A percentile compares a stretch with the other conserved stretches of the same genome.
These are phyloP conservation scores for Dunaliella salina DNA, from an alignment of 163 green algal species.

Conservation along the genomic window DNA sequence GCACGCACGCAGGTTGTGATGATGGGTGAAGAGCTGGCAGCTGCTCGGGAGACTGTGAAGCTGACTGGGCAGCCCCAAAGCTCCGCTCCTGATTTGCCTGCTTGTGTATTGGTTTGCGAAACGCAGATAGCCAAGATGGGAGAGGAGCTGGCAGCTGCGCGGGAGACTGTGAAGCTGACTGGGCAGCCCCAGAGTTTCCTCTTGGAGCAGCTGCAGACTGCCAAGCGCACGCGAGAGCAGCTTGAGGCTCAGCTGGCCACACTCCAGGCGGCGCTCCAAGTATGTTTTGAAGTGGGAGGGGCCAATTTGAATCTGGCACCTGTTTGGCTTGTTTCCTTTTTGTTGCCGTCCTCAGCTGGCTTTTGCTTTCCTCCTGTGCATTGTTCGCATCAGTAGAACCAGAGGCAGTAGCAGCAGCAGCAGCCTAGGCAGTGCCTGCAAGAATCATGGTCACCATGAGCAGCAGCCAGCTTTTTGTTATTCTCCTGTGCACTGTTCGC, in stretches of 20 bases:
- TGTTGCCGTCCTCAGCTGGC: too few relatives aligned
- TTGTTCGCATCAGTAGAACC: too few relatives aligned
- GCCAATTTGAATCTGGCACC: too few relatives aligned
- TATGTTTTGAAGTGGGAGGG: background rate
- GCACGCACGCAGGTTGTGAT: too few relatives aligned
- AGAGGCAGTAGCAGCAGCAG: too few relatives aligned
- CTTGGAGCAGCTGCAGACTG: constrained; percentile 7
- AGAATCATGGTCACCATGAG: too few relatives aligned
- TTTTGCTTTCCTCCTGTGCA: too few relatives aligned
- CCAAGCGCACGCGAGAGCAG: background rate
- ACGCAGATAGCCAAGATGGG: background rate
- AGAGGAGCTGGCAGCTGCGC: background rate
- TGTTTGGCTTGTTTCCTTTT: too few relatives aligned
- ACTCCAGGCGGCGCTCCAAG: background rate
- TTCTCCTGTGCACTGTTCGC: too few relatives aligned
- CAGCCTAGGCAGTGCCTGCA: too few relatives aligned
- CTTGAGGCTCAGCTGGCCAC: background rate
- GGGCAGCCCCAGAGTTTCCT: background rate
- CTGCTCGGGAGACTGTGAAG: background rate
- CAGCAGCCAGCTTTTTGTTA: too few relatives aligned
- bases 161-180: constrained; percentile 1
- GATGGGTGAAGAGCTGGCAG: background rate
- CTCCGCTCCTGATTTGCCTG: too few relatives aligned
- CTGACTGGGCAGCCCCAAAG: background rate
- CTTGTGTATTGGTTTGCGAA: background rate